These are phyloP conservation scores for Aegilops longissima DNA, from an alignment of 176 grass and related monocot genomes.

Conservation along the genomic window DNA sequence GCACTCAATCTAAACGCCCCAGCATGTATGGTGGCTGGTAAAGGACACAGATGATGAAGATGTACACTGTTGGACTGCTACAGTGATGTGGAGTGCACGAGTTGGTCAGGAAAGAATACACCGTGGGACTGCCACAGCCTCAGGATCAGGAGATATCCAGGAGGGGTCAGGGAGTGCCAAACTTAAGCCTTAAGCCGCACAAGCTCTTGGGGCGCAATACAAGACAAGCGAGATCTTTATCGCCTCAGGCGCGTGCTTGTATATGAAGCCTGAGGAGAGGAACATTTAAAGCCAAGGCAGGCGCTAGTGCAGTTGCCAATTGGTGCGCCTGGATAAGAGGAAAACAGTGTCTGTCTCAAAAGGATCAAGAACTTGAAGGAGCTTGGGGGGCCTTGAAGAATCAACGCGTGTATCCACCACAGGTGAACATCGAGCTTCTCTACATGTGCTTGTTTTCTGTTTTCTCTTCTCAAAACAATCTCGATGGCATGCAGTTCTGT, in stretches of 20 bases:
- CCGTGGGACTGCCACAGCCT: not conserved
- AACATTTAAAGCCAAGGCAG: slow-evolving; percentile 35
- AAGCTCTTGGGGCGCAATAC: not conserved
- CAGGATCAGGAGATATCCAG: slow-evolving; percentile 35
- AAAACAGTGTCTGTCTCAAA: not conserved
- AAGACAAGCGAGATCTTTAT: slow-evolving; percentile 8
- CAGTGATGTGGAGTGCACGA: slow-evolving; percentile 34
- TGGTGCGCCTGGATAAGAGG: slow-evolving; percentile 12
- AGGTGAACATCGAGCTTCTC: slow-evolving; percentile 15
- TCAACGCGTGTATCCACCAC: slow-evolving; percentile 8
- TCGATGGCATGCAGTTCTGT: too few relatives aligned
- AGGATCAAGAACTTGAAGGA: slow-evolving; percentile 10
- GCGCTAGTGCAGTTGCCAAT: not conserved
- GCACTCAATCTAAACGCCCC: slow-evolving; percentile 34
- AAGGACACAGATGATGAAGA: slow-evolving; percentile 5
- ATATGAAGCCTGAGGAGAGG: slow-evolving; percentile 20
- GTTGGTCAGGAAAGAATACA: not conserved
- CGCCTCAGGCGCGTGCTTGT: not conserved
- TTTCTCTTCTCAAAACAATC: not conserved
- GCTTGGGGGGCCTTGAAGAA: not conserved
- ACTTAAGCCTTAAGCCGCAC: not conserved
- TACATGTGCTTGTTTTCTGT: not conserved
- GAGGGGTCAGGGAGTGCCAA: not conserved
- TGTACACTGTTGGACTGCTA: not conserved
- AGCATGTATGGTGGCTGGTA: not conserved